Evolutionary conservation across 768 basidiomycete species (phyloP), one percentile per base, ranked within the genome.

Genomic region (Nidularia sp.): DNA sequence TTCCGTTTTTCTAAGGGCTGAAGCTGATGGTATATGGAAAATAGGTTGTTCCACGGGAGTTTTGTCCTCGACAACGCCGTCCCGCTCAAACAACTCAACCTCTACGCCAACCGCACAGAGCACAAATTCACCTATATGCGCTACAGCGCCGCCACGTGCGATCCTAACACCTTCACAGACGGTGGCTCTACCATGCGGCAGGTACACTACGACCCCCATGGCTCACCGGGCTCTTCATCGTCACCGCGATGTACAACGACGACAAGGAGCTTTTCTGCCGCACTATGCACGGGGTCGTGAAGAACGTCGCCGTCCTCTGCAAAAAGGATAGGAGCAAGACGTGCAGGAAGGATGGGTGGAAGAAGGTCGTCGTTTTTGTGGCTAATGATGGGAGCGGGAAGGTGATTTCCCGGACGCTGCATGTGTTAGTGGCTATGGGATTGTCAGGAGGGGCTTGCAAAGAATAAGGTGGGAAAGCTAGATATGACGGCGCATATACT

Each of bases 201-300:
- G 18, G 18, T 18, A 18, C 18, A 18, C 18, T 18, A 18, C 18
- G 18, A 18, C 18, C 18, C 18, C 18, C 18, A 18, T 18, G 18
- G 18, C 78, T 85, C 49, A 96, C 93, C 6, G 94, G 96, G 69
- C 77, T 97, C 10, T 94, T 96, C 71, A 91, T 97, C 59, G 93
- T 95, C 41, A 90, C 96, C 84, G 96, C 93, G 43, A 95, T 96
- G 92, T 91, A 91, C 67, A 95, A 95, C 65, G 93, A 97, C 71
- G 90, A 91, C 62, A 88, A 91, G 62, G 73, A 85, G 6, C 73
- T 90, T 29, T 92, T 91, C 65, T 74, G 75, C 62, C 80, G 77
- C 62, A 93, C 90, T 8, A 91, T 93, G 88, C 91, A 92, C 59
- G 82, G 88, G 85, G 87, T 62, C 61, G 86, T 75, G 22, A 4